These are phyloP conservation scores for Globisporangium canariense DNA, from an alignment of 352 stramenopile genomes.

Conservation along the genomic window DNA sequence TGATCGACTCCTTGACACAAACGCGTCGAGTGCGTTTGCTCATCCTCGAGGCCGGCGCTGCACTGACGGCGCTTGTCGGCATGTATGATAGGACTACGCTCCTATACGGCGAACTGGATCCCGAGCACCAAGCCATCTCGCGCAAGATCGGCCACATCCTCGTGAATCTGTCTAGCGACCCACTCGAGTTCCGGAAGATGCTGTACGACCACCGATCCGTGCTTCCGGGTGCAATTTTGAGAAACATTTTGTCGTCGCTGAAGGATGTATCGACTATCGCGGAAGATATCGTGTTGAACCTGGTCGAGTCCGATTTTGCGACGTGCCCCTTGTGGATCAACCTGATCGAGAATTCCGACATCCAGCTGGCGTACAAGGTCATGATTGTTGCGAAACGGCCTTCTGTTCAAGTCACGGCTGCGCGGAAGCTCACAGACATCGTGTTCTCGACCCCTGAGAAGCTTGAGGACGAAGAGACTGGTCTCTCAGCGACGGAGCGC, in stretches of 20 bases:
- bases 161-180: conserved; percentile 67
- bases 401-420: conserved; percentile 62
- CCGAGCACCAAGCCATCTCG: conserved; percentile 37
- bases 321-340: conserved; percentile 80
- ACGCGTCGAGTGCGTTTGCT: conserved; percentile 66
- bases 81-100: conserved; percentile 48
- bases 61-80: conserved; percentile 48
- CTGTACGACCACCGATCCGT: conserved; percentile 65
- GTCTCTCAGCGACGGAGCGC: conserved; percentile 46
- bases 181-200: conserved; percentile 76
- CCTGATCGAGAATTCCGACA: conserved; percentile 60
- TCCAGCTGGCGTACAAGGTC: conserved; percentile 58
- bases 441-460: conserved; percentile 58
- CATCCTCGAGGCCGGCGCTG: conserved; percentile 57
- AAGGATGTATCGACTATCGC: conserved; percentile 53
- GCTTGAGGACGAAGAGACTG: conserved; percentile 44
- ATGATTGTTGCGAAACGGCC: conserved; percentile 48
- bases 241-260: conserved; percentile 56
- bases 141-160: conserved; percentile 52
- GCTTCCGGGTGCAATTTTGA: conserved; percentile 50
- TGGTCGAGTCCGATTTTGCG: conserved; percentile 79
- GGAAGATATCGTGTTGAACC: conserved; percentile 69
- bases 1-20: conserved; percentile 49
- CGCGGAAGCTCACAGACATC: conserved; percentile 75
- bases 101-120: conserved; percentile 33